Conservation (phyloP, 192 early-diverging fungal species). For the Phlyctochytrium bullatum region DNA sequence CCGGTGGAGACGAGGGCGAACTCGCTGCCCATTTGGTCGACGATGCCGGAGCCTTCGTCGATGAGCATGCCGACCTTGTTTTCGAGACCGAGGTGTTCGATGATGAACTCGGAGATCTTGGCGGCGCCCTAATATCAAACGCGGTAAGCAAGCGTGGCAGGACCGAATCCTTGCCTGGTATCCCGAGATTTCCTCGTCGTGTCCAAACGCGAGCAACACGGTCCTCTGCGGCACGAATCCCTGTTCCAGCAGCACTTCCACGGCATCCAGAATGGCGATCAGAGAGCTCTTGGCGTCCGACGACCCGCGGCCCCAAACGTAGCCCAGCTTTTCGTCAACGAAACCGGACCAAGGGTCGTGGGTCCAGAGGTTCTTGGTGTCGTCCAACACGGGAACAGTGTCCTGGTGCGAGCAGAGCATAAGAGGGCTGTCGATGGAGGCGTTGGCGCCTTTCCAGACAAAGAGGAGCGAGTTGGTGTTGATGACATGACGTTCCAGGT, state of each 20-base stretch:
- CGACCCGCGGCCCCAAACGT: constrained; percentile 38
- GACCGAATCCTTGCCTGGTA: constrained; percentile 8
- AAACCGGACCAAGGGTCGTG: constrained; percentile 39
- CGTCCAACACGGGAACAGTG: constrained; percentile 41
- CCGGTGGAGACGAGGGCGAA: constrained; percentile 35
- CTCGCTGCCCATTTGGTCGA: constrained; percentile 4
- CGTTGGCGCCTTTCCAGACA: constrained; percentile 40
- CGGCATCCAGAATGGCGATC: constrained; percentile 37
- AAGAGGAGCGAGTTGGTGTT: constrained; percentile 33
- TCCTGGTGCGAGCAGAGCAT: constrained; percentile 43
- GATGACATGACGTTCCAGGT: constrained; percentile 33
- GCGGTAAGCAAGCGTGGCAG: neutral
- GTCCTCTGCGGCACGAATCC: constrained; percentile 38
- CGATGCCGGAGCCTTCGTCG: constrained; percentile 20
- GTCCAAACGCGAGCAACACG: constrained; percentile 42
- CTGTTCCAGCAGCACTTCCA: constrained; percentile 37
- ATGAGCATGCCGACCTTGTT: constrained; percentile 45
- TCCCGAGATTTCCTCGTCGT: constrained; percentile 41
- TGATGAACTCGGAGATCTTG: constrained; percentile 27
- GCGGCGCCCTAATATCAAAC: constrained; percentile 17
- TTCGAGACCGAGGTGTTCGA: constrained; percentile 26
- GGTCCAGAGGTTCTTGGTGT: constrained; percentile 32
- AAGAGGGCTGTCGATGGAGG: constrained; percentile 19
- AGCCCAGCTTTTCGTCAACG: constrained; percentile 28
- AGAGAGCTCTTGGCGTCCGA: constrained; percentile 44